Evolutionary conservation across 2,329 filamentous ascomycete genomes (phyloP).

Genomic region (Lecanosticta acicola): DNA sequence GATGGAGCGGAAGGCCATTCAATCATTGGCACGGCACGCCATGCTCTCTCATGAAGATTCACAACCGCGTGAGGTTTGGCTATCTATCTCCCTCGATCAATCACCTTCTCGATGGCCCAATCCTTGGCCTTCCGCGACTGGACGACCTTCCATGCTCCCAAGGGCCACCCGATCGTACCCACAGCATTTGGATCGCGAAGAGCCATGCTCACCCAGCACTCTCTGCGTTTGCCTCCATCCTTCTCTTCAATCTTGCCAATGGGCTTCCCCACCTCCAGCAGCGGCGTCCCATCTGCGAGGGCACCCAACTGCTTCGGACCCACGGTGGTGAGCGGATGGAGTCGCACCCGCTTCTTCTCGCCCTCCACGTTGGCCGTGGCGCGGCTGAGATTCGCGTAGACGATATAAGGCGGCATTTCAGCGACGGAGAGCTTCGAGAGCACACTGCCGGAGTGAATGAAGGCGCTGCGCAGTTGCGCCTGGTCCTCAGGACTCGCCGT

Average conservation of each 20-base stretch:
- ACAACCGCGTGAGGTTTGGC: too few relatives aligned
- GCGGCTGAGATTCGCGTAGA: constrained; percentile 81
- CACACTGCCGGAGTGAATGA: constrained; percentile 78
- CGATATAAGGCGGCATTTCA: constrained; percentile 79
- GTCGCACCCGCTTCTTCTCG: constrained; percentile 63
- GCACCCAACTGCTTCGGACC: constrained; percentile 69
- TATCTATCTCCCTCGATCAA: constrained; percentile 23
- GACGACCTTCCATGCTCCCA: constrained; percentile 77
- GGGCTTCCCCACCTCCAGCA: constrained; percentile 82
- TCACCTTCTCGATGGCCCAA: constrained; percentile 63
- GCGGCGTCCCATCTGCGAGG: constrained; percentile 75
- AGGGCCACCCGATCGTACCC: constrained; percentile 25
- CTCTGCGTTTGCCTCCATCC: constrained; percentile 50
- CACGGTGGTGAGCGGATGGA: constrained; percentile 80
- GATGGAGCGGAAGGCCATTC: too few relatives aligned
- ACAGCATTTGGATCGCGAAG: constrained; percentile 39
- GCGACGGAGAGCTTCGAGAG: constrained; percentile 62
- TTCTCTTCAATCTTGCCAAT: constrained; percentile 67
- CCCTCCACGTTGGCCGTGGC: constrained; percentile 44
- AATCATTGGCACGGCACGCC: too few relatives aligned
- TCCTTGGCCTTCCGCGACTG: constrained; percentile 70
- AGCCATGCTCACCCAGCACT: constrained; percentile 79
- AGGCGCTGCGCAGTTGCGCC: constrained; percentile 63
- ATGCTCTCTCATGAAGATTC: too few relatives aligned
- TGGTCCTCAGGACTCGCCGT: constrained; percentile 34